Base-by-base conservation (phyloP, 768 basidiomycete genomes). In the Leccinum imitatum region DNA sequence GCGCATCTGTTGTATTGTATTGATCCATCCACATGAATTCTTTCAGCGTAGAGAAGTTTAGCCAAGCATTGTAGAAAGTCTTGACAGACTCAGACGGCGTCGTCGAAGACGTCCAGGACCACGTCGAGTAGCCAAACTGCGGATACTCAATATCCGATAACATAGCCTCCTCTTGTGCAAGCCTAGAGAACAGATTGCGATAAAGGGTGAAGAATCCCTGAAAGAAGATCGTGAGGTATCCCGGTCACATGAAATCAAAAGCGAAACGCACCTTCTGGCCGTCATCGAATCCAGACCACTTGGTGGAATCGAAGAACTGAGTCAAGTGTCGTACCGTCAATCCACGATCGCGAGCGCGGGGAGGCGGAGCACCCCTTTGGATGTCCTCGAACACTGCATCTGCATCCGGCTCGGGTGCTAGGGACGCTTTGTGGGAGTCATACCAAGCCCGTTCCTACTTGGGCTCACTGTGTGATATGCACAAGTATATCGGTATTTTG, bases 391-490 rank as follows among this genome's bases (percentile, higher is more conserved):
- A 91, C 15, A 96, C 87, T 3, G 81, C 83, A 48, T 89, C 86
- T 48, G 90, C 91, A 71, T 95, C 95, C 46, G 92, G 85, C 67
- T 91, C 90, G 3, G 90, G 90, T 17, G 80, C 78, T 7, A 94
- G 80, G 25, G 90, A 89, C 30, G 89, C 86, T 59, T 88, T 87
- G 72, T 98, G 96, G 5, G 87, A 87, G 74, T 99, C 97, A 74
- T 99, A 99, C 92, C 95, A 99, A 48, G 97, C 95, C 66, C 97
- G 82, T 81, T 98, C 96, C 91, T 96, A 84, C 78, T 83, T 80
- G 72, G 66, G 55, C 51, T 50, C 44, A 62, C 33, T 50, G 48
- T 58, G 61, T 69, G 56, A 37, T 27, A 58, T n/a, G 10, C 21
- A 58, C 6, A 15, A 10, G n/a, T 23, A 56, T 17, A 33, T 39